Base-by-base conservation (phyloP, 805 yeast genomes). In the Pichia nanzhaoensis region DNA sequence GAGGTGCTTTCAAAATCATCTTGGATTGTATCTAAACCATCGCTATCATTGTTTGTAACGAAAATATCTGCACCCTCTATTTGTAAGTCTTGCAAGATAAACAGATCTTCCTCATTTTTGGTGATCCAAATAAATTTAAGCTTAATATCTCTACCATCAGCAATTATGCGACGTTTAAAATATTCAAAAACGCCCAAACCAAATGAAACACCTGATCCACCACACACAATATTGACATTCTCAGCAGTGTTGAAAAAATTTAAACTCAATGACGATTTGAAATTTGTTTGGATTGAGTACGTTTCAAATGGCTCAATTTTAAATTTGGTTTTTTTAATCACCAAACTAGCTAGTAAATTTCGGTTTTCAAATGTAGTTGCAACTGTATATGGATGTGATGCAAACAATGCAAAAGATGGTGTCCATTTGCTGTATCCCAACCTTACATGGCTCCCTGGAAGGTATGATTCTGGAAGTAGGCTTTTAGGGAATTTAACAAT, bases 161-260 rank as follows among this genome's bases (percentile, higher is more conserved):
- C 49, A 16, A 46, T 52, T 9, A 51, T 53, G 28, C 59, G 58
- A 4, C 42, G 39, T 17, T 55, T 55, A 39, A 77, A 64, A 46
- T 70, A 63, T 39, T 69, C 68, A 54, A 68, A 73, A 1, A 80
- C 35, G 0, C 84, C 80, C 9, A 80, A 49, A 3, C 82, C 84
- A 44, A 74, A 74, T 0, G 89, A 79, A 10, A 84, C 73, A 1
- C 91, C 90, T 2, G 87, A 76, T 0, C 93, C 93, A 13, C 90
- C 91, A 50, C 82, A 75, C 1, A 83, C 67, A 17, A 83, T 69
- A 14, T 67, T 58, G 1, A 79, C 73, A 34, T 74, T 71, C 30
- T 71, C 72, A 0, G 76, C 80, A 0, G 76, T 68, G 34, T 64
- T 60, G 49, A 75, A 71, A 48, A 77, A 73, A 17, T 67, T 63